phyloP scores from a whole-genome alignment of 2,329 filamentous ascomycete genomes.

The Atkinsonella hypoxylon region DNA sequence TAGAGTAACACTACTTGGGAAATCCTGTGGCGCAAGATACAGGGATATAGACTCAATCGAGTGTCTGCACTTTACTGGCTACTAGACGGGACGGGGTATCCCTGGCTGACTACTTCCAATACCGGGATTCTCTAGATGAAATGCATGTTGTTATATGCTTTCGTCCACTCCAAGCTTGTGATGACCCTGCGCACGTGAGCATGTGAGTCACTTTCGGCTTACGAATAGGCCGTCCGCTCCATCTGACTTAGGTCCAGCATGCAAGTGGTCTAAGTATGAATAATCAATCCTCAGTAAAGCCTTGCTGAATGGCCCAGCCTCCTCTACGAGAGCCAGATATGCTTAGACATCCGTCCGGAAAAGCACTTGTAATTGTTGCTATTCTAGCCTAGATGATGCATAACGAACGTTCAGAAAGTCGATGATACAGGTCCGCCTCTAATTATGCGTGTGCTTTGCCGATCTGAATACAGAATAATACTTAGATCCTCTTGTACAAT shows the following conservation, averaged over 20 bases:
- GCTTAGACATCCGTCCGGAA: not conserved
- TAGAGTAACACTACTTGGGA: too few species aligned
- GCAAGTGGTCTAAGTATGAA: not conserved
- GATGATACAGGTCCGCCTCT: constrained; percentile 1
- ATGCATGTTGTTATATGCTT: not conserved
- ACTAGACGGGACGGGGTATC: too few species aligned
- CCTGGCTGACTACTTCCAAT: too few species aligned
- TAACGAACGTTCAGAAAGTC: constrained; percentile 5
- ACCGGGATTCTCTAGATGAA: too few species aligned
- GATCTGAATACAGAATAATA: not conserved
- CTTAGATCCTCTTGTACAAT: not conserved
- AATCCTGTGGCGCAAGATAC: too few species aligned
- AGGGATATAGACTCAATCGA: too few species aligned
- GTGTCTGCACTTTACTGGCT: too few species aligned
- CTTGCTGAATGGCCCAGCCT: not conserved
- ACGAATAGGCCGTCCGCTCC: not conserved
- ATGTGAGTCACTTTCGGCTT: not conserved
- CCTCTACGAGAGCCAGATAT: not conserved
- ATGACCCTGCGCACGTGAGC: not conserved
- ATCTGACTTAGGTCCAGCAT: not conserved
- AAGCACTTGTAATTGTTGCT: not conserved
- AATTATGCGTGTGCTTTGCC: not conserved
- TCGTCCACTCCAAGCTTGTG: not conserved
- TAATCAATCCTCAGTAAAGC: not conserved
- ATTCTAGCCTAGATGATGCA: not conserved